Evolutionary conservation across 2,329 filamentous ascomycete genomes (phyloP).

Genomic region (Eurotiales sp.): DNA sequence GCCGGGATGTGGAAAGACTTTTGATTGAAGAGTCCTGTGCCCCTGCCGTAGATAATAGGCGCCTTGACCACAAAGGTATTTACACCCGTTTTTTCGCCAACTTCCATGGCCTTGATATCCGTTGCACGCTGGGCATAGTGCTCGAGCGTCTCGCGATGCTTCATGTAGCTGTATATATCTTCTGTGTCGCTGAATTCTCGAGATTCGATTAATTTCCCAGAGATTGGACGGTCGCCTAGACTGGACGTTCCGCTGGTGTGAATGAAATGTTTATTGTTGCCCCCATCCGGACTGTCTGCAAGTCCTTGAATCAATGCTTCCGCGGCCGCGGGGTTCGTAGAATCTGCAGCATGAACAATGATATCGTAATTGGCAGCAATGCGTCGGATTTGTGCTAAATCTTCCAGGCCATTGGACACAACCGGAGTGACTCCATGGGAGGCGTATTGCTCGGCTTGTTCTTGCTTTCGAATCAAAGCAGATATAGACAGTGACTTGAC

Average conservation of each 20-base stretch:
- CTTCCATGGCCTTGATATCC: background rate
- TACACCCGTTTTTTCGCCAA: background rate
- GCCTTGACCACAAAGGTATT: conserved; percentile 3
- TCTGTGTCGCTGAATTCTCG: conserved; percentile 2
- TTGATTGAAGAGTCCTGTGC: conserved; percentile 4
- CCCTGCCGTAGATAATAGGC: conserved; percentile 3
- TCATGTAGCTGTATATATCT: conserved; percentile 3
- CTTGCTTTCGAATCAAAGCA: background rate
- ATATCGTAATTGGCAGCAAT: background rate
- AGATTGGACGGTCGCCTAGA: conserved; percentile 1
- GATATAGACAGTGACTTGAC: background rate
- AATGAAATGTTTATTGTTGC: conserved; percentile 2
- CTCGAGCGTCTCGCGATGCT: background rate
- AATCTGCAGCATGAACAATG: background rate
- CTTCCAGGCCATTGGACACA: background rate
- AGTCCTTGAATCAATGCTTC: conserved; percentile 5
- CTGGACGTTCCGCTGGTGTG: conserved; percentile 6
- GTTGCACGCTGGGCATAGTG: conserved; percentile 2
- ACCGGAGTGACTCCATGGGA: background rate
- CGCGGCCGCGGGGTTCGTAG: background rate
- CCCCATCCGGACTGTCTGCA: background rate
- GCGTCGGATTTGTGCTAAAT: background rate
- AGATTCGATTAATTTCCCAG: background rate
- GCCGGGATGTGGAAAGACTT: conserved; percentile 2
- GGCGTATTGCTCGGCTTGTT: background rate